Base-by-base conservation (phyloP, 495 filamentous ascomycete species). In the Viridothelium virens region DNA sequence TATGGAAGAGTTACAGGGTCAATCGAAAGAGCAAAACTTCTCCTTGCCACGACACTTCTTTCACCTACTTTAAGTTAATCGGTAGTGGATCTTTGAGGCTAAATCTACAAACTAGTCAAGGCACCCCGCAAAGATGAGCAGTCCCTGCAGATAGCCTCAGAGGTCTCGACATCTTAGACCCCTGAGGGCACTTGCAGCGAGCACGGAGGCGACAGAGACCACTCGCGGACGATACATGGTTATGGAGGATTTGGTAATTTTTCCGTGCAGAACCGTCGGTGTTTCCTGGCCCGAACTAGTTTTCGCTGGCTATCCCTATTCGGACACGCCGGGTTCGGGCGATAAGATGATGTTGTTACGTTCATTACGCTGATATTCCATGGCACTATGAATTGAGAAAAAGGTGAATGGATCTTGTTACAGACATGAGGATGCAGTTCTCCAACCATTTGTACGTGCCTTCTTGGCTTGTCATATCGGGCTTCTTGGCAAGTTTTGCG, bases 101-200 rank as follows among this genome's bases (percentile, higher is more conserved):
- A 59, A 59, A 34, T 59, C 53, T 59, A 18, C 53, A 59, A 34
- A 16, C 53, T 11, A 59, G 53, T 18, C 53, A 59, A 59, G 33
- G 53, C 53, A 59, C 53, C 53, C 53, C 53, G 53, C 53, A 59
- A 34, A 59, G 18, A 59, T 36, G 25, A 10, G 7, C 53, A 33
- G 53, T 36, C 53, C 53, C 31, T 36, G 53, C 14, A 36, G 5
- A 36, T 9, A 36, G 36, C 36, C 53, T 18, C 31, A 5, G 11
- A 25, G 48, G 25, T 25, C 25, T 25, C 25, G 25, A 25, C 25
- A 25, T 25, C 25, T 14, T 14, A 44, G 41, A 44, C 14, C 41
- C 41, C 41, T 44, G 41, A 44, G 14, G 41, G 14, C 6, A 14
- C 14, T 44, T 44, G 41, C 41, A 25, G 25, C 25, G 25, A 25